Base-by-base conservation (phyloP, 176 grass and related monocot species). In the Oryza meridionalis region DNA sequence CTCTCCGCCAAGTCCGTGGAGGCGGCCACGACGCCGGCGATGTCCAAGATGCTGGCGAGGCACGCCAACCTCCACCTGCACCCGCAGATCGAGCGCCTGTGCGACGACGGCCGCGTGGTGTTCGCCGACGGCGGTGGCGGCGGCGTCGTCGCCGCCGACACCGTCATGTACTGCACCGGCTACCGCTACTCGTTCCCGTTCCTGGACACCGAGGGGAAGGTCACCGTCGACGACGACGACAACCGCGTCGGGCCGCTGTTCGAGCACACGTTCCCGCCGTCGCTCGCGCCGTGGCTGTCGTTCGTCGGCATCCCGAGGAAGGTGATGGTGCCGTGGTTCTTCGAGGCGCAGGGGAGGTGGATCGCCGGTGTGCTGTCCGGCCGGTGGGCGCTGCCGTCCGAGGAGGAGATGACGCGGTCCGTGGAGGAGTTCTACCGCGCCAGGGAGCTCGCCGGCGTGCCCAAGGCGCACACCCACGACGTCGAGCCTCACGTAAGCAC, bases 251-350 rank as follows among this genome's bases (percentile, higher is more conserved):
- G 76, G 4, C 84, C 76, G 37, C 69, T 86, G 43, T 86, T 79
- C 72, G 84, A 86, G 76, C 84, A 86, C 76, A 86, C 76, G 21
- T 86, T 86, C 50, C 84, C 76, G 1, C 84, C 84, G n/a, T 65
- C 53, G 15, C 76, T 86, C n/a, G 66, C 84, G 40, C 76, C 84
- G 71, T 86, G 17, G 17, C 76, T 86, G 38, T 86, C 84, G 26
- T 86, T 81, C 65, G 77, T 86, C 19, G 77, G 77, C 27, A 58
- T 86, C 17, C 84, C 77, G 16, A 67, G 17, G 29, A 86, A 81
- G 84, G 77, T 75, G 51, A 68, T 67, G 21, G 70, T 12, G 11
- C 79, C 79, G 11, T 61, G 49, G 29, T 86, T 74, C 69, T 86
- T 81, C 59, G 55, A 78, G 24, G 75, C 35, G 17, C 83, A 85